phyloP scores from a whole-genome alignment of 305 asterid genomes.

The Fraxinus floribunda region DNA sequence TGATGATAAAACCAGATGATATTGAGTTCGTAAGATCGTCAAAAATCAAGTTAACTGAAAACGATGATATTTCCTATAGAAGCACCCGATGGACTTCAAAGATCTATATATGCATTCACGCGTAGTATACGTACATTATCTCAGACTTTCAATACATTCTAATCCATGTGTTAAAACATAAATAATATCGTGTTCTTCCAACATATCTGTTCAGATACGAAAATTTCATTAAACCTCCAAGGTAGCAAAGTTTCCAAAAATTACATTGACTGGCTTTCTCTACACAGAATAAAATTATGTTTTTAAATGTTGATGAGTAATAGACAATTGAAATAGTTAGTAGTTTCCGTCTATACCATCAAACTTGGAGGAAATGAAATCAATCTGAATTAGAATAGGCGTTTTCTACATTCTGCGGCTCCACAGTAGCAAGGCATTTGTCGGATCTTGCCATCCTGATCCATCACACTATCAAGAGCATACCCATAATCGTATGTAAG shows the following conservation, averaged over 20 bases:
- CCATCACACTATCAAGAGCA: constrained; percentile 68
- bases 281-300: neutral
- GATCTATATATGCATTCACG: neutral
- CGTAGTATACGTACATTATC: neutral
- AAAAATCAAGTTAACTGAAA: neutral
- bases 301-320: neutral
- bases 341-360: neutral
- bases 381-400: constrained; percentile 41
- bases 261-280: neutral
- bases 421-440: constrained; percentile 72
- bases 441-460: constrained; percentile 55
- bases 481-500: constrained; percentile 82
- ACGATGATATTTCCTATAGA: neutral
- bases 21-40: neutral
- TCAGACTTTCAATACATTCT: neutral
- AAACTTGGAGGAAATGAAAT: neutral
- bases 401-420: constrained; percentile 62
- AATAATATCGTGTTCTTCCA: neutral
- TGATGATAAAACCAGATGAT: neutral
- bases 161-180: neutral
- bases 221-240: neutral
- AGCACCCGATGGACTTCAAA: neutral
- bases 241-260: neutral
- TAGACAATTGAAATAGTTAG: neutral
- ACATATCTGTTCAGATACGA: neutral